phyloP scores from a whole-genome alignment of 495 filamentous ascomycete genomes.

The Cercophora scortea region DNA sequence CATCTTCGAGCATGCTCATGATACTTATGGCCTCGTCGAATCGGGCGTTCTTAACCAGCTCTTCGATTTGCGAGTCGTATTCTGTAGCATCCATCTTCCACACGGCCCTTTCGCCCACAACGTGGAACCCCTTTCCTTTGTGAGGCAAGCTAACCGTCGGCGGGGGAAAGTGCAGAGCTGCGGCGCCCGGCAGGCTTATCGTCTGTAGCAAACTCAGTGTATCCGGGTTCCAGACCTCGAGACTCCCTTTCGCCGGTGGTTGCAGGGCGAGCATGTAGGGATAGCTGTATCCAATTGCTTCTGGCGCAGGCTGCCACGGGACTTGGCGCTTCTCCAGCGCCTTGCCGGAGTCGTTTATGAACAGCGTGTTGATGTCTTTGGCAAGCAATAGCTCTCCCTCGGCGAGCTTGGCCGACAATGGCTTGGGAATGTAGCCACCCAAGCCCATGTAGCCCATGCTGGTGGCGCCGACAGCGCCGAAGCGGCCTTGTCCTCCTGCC shows the following conservation, averaged over 20 bases:
- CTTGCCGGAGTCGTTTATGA: constrained; percentile 77
- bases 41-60: constrained; percentile 65
- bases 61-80: constrained; percentile 86
- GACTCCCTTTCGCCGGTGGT: constrained; percentile 68
- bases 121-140: constrained; percentile 89
- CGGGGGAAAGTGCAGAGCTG: constrained; percentile 82
- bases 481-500: constrained; percentile 56
- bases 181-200: constrained; percentile 70
- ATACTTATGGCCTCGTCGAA: constrained; percentile 92
- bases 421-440: constrained; percentile 82
- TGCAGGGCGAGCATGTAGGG: constrained; percentile 89
- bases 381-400: constrained; percentile 82
- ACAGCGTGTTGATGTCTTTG: constrained; percentile 93
- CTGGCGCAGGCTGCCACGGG: constrained; percentile 82
- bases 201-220: constrained; percentile 82
- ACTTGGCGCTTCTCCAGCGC: constrained; percentile 78
- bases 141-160: constrained; percentile 88
- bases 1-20: constrained; percentile 83
- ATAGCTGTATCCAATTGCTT: constrained; percentile 89
- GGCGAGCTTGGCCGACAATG: constrained; percentile 70
- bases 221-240: constrained; percentile 90
- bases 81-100: constrained; percentile 95
- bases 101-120: constrained; percentile 77
- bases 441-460: constrained; percentile 96
- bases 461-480: constrained; percentile 48